Conservation (phyloP, 305 asterid genomes). For the Fraxinus xanthoxyloides region DNA sequence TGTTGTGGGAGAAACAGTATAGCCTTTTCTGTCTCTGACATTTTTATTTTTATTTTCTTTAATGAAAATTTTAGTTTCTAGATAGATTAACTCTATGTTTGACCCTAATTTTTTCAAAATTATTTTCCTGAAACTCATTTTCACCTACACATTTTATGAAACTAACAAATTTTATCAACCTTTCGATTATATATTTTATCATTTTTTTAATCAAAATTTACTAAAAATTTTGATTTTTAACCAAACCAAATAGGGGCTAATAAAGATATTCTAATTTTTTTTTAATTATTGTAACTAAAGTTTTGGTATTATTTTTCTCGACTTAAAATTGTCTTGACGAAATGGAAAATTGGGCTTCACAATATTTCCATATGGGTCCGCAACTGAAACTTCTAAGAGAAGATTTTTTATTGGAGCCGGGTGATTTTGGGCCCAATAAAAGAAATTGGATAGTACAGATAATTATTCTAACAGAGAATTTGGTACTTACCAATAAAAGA, state of each 20-base stretch:
- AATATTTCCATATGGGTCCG: not conserved
- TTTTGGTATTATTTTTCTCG: not conserved
- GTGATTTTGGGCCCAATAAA: not conserved
- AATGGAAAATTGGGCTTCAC: not conserved
- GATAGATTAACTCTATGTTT: not conserved
- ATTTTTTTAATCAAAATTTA: too few relatives aligned
- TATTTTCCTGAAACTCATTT: too few relatives aligned
- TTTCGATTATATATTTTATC: too few relatives aligned
- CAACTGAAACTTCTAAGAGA: too few relatives aligned
- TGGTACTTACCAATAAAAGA: not conserved
- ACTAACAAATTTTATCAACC: too few relatives aligned
- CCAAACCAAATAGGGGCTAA: not conserved
- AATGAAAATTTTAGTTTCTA: not conserved
- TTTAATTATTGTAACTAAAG: not conserved
- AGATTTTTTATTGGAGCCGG: not conserved
- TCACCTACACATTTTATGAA: too few relatives aligned
- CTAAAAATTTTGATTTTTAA: not conserved
- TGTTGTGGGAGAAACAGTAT: not conserved
- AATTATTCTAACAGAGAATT: not conserved
- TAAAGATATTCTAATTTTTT: too few relatives aligned
- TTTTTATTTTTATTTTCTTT: not conserved
- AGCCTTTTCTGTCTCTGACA: not conserved
- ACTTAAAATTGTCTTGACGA: not conserved
- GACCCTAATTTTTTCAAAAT: not conserved
- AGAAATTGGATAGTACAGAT: not conserved